phyloP scores from a whole-genome alignment of 768 basidiomycete species.

The Xerocomus spinulosus region DNA sequence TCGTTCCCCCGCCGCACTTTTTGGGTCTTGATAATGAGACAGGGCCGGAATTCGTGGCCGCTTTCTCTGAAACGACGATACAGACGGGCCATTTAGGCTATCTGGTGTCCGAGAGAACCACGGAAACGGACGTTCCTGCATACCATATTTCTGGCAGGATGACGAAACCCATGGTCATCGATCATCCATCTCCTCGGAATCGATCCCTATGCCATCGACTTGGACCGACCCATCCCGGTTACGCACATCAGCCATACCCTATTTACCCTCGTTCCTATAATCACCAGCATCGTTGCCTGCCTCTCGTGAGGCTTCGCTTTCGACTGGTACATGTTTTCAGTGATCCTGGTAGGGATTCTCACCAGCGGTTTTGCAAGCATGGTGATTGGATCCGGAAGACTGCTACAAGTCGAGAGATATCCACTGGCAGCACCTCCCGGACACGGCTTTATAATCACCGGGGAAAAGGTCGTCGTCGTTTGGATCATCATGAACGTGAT shows the following conservation, averaged over 20 bases:
- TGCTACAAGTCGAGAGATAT: slow-evolving; percentile 9
- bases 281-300: slow-evolving; percentile 20
- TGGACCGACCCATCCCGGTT: too few species aligned
- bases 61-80: slow-evolving; percentile 25
- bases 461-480: slow-evolving; percentile 18
- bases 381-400: slow-evolving; percentile 23
- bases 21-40: slow-evolving; percentile 24
- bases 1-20: slow-evolving; percentile 15
- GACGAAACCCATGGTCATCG: slow-evolving; percentile 12
- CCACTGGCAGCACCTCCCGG: slow-evolving; percentile 19
- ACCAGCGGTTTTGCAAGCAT: slow-evolving; percentile 25
- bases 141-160: slow-evolving; percentile 9
- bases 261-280: slow-evolving; percentile 23
- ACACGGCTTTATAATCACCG: slow-evolving; percentile 22
- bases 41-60: slow-evolving; percentile 26
- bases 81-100: slow-evolving; percentile 29
- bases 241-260: neutral
- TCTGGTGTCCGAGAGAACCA: slow-evolving; percentile 19
- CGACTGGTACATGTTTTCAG: slow-evolving; percentile 31
- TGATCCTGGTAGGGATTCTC: slow-evolving; percentile 31
- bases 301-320: slow-evolving; percentile 18
- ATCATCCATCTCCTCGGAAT: slow-evolving; percentile 15
- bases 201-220: too few species aligned
- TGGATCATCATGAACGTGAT: slow-evolving; percentile 27
- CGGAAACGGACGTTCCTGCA: slow-evolving; percentile 2